Evolutionary conservation across 768 basidiomycete genomes (phyloP), one percentile per base, ranked within the genome.

Genomic region (Leucosporidium scottii): DNA sequence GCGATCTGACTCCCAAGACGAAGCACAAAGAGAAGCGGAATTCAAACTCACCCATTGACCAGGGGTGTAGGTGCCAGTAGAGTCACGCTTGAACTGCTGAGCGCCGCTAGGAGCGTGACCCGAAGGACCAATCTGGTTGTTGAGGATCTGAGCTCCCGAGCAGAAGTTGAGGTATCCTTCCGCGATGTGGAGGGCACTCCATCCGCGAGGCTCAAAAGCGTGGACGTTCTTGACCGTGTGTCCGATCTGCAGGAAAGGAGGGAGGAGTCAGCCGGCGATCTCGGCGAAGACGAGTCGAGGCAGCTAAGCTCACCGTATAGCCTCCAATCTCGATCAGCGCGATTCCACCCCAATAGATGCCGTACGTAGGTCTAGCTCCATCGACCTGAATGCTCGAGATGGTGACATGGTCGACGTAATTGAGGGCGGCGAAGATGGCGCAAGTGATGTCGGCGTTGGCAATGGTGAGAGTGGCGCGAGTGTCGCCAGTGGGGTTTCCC

Each of bases 91-190:
- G 74, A 73, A 74, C 50, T 74, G 73, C 25, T 30, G 13, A 25
- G 68, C 69, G 47, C 61, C 62, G 39, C 62, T 73, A 13, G 74
- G 74, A 25, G 71, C 54, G 51, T 64, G 58, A 10, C 74, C 74
- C 2, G 69, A 68, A 0, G 74, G 74, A 4, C 74, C 71, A 64
- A 75, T 53, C 23, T 71, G 60, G 64, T 74, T 76, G 73, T 72
- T 73, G 28, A 54, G 59, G 59, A 77, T 68, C 36, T 61, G 13
- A 59, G 61, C 62, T 51, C 65, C 62, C 9, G n/a, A 48, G 67
- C 67, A 70, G 20, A 44, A 62, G 44, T 68, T 62, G 9, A 36
- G 10, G 59, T 68, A 68, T 18, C 74, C 75, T 62, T 74, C 72
- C 7, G 53, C 25, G n/a, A 27, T 17, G 25, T 54, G 53, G 3